A percentile compares a stretch with the other conserved stretches of the same genome.
Conservation (phyloP, 768 basidiomycete genomes). For the Xerocomellus amylosporus region DNA sequence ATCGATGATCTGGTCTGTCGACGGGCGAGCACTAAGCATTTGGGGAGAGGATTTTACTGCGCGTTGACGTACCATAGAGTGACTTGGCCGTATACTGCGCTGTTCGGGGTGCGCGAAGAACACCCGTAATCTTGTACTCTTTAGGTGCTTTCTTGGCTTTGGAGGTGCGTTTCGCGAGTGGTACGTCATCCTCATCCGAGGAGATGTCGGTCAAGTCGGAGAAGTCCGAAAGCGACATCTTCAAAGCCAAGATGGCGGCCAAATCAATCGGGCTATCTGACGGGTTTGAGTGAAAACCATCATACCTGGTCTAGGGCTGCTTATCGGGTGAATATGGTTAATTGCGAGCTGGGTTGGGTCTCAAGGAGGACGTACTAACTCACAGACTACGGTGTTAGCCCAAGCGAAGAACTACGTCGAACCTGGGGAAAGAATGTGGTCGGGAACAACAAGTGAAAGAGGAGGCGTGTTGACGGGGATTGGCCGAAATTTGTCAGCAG, state of each 20-base stretch:
- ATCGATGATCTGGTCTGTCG: slow-evolving; percentile 46
- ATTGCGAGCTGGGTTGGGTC: background rate
- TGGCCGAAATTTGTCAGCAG: slow-evolving; percentile 12
- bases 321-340: background rate
- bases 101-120: slow-evolving; percentile 39
- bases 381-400: background rate
- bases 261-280: background rate
- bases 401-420: background rate
- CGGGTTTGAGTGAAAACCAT: background rate
- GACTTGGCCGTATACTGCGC: slow-evolving; percentile 41
- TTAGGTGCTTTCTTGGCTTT: slow-evolving; percentile 23
- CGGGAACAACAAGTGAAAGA: background rate
- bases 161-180: slow-evolving; percentile 22
- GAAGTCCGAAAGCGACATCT: slow-evolving; percentile 39
- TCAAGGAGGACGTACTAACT: background rate
- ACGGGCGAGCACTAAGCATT: background rate
- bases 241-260: background rate
- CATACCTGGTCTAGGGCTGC: background rate
- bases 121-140: slow-evolving; percentile 32
- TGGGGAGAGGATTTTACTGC: background rate
- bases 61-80: slow-evolving; percentile 39
- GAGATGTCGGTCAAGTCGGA: slow-evolving; percentile 51
- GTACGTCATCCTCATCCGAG: slow-evolving; percentile 37
- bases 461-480: slow-evolving; percentile 4
- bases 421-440: background rate